Base-by-base conservation (phyloP, 2,329 filamentous ascomycete genomes). In the Tolypocladium ophioglossoides region DNA sequence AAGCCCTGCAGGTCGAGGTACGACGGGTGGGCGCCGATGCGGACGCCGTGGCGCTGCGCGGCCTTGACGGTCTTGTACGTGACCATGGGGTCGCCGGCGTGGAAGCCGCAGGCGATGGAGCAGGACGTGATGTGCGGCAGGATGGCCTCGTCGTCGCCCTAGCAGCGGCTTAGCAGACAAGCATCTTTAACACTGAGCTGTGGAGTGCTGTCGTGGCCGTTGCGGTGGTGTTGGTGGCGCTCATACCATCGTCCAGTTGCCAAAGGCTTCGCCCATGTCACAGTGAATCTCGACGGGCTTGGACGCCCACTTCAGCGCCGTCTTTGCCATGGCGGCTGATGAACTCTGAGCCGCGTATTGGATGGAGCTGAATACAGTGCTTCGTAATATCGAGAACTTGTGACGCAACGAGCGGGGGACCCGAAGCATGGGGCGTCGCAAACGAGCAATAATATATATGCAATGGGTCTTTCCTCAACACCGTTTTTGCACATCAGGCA, bases 1-100 rank as follows among this genome's bases (percentile, higher is more conserved):
- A 86, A 86, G 10, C 83, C 83, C 67, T 82, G 75, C 24, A 84
- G 72, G 63, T 86, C 83, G n/a, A 79, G 82, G 0, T 85, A 70
- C 1, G 82, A 82, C 0, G 83, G 83, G 59, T 87, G 83, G 0
- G 84, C 84, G 9, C 83, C 83, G 7, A 80, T 69, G 51, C 72
- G 73, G 56, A 86, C 75, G 55, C 73, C 72, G 65, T 83, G 75
- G 44, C 74, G 64, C 66, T 84, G 85, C 67, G 79, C 83, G 20
- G 76, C 70, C 11, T 69, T 70, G 12, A 85, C 77, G 0, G 82
- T 85, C 54, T 80, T 72, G 50, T 76, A 69, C 82, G 86, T 86
- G 53, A 84, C 82, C n/a, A 80, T 62, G 0, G 83, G 82, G 56
- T 86, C 83, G 41, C 81, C 78, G 35, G 75, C 78, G 56, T 82